phyloP scores from a whole-genome alignment of 192 early-diverging fungal genomes.

The Coemansia sp. region DNA sequence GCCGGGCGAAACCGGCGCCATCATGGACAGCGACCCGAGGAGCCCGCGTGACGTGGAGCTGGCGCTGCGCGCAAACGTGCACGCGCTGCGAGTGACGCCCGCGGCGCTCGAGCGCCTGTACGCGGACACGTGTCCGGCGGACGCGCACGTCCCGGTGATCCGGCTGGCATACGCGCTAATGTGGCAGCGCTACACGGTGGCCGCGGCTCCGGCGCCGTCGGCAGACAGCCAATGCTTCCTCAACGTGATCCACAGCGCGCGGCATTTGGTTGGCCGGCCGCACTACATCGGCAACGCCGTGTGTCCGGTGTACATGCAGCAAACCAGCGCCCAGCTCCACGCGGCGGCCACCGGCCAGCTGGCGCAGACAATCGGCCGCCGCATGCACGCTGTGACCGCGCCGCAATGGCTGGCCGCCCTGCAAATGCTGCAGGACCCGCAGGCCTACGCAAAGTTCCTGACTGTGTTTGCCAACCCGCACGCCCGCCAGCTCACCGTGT shows the following conservation, averaged over 20 bases:
- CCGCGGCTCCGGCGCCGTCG: background rate
- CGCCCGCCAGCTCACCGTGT: conserved; percentile 29
- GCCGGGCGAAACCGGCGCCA: background rate
- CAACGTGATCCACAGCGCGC: conserved; percentile 28
- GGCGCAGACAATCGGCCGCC: conserved; percentile 12
- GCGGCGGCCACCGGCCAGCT: background rate
- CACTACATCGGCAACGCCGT: conserved; percentile 37
- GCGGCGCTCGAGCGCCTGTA: conserved; percentile 10
- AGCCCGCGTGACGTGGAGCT: conserved; percentile 14
- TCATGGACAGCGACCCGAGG: conserved; percentile 11
- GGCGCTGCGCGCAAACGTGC: conserved; percentile 20
- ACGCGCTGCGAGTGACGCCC: conserved; percentile 14
- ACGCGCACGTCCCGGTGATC: conserved; percentile 11
- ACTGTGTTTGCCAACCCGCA: conserved; percentile 31
- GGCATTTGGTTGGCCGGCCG: conserved; percentile 16
- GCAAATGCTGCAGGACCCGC: conserved; percentile 13
- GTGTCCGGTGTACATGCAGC: conserved; percentile 32
- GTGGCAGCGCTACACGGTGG: conserved; percentile 35
- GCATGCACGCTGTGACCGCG: conserved; percentile 16
- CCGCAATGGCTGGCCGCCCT: conserved; percentile 24
- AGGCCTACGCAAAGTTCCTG: conserved; percentile 22
- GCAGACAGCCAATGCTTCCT: background rate
- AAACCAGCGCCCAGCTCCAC: background rate
- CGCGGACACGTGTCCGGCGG: background rate
- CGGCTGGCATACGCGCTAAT: conserved; percentile 37